Conservation (phyloP, 2,329 filamentous ascomycete species). For the Aaosphaeria pasadenensis region DNA sequence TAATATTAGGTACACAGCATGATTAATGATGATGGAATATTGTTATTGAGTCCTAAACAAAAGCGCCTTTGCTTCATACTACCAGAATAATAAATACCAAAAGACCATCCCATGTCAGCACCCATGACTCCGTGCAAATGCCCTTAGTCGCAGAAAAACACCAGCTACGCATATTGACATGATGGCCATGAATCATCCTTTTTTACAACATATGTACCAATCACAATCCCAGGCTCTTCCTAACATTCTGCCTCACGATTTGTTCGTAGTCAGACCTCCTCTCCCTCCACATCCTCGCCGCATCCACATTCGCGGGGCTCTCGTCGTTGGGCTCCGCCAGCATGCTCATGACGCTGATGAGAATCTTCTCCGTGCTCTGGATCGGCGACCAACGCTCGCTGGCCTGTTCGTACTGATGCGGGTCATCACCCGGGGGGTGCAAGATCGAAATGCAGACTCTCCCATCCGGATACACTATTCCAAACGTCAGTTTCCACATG, state of each 20-base stretch:
- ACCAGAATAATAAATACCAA: too few relatives aligned
- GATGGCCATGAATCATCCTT: slow-evolving; percentile 1
- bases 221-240: slow-evolving; percentile 36
- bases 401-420: slow-evolving; percentile 88
- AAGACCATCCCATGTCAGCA: too few relatives aligned
- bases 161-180: too few relatives aligned
- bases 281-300: slow-evolving; percentile 82
- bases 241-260: slow-evolving; percentile 61
- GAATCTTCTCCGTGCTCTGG: slow-evolving; percentile 90
- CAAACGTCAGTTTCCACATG: not conserved
- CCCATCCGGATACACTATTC: slow-evolving; percentile 72
- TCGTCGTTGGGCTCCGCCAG: slow-evolving; percentile 92
- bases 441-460: slow-evolving; percentile 96
- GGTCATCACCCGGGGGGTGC: slow-evolving; percentile 90
- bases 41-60: too few relatives aligned
- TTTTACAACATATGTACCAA: not conserved
- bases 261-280: slow-evolving; percentile 76
- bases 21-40: too few relatives aligned
- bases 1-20: too few relatives aligned
- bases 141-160: too few relatives aligned
- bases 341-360: slow-evolving; percentile 89
- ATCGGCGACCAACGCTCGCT: slow-evolving; percentile 92
- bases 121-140: too few relatives aligned
- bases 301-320: slow-evolving; percentile 92
- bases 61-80: too few relatives aligned